Evolutionary conservation across 139 green algal genomes (phyloP).

Genomic region (Coelastrella sp.): DNA sequence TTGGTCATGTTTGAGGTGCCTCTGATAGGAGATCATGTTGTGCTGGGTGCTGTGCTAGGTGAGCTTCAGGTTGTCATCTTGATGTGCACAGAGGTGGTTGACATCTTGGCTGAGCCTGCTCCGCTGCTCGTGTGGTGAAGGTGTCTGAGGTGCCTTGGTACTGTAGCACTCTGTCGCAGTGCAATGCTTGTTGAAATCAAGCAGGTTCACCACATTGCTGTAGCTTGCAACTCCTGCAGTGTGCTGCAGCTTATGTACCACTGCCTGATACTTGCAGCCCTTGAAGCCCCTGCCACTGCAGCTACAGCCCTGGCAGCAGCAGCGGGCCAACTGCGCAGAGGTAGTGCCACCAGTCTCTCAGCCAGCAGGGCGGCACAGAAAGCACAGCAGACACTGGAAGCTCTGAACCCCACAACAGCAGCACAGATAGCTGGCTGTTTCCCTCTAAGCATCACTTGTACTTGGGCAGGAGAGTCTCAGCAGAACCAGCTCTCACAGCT

Average conservation of each 20-base stretch:
- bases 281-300: not conserved
- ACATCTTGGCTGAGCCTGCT: not conserved
- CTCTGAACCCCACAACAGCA: not conserved
- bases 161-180: not conserved
- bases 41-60: not conserved
- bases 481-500: not conserved
- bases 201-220: no score
- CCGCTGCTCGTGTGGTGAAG: not conserved
- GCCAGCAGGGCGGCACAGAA: not conserved
- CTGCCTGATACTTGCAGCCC: not conserved
- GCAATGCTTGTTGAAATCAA: no score
- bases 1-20: constrained; percentile 64
- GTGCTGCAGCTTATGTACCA: no score
- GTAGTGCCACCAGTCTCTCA: not conserved
- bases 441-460: not conserved
- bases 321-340: not conserved
- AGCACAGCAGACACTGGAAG: not conserved
- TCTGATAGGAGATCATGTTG: constrained; percentile 60
- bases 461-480: not conserved
- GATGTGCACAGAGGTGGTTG: not conserved
- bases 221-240: no score
- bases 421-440: not conserved
- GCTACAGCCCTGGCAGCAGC: constrained; percentile 19
- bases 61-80: not conserved
- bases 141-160: not conserved